phyloP scores from a whole-genome alignment of 2,329 filamentous ascomycete genomes.

The Penicillium sp. region DNA sequence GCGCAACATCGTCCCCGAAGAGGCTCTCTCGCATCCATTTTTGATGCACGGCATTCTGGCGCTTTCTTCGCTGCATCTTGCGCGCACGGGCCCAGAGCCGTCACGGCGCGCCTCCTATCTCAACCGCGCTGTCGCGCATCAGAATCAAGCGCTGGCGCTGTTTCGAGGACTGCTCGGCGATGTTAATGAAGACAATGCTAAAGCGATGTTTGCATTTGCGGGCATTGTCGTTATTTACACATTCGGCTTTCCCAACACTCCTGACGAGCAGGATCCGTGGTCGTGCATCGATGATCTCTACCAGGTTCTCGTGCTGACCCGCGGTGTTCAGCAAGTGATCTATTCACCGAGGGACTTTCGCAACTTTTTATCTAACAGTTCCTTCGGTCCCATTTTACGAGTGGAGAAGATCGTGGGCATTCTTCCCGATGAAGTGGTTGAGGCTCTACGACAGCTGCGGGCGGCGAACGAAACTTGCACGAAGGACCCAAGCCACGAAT shows the following conservation, averaged over 20 bases:
- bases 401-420: constrained; percentile 23
- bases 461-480: constrained; percentile 31
- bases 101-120: constrained; percentile 31
- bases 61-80: constrained; percentile 37
- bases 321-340: constrained; percentile 39
- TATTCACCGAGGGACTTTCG: constrained; percentile 23
- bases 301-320: constrained; percentile 35
- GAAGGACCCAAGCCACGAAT: constrained; percentile 25
- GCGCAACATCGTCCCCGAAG: constrained; percentile 34
- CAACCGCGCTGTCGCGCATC: constrained; percentile 38
- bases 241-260: constrained; percentile 37
- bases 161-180: constrained; percentile 38
- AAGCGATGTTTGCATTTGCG: constrained; percentile 44
- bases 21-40: constrained; percentile 37
- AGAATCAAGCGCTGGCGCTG: constrained; percentile 35
- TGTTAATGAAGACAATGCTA: constrained; percentile 39
- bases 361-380: constrained; percentile 25
- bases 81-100: constrained; percentile 30
- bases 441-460: constrained; percentile 24
- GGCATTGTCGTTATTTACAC: constrained; percentile 41
- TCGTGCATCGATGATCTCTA: constrained; percentile 35
- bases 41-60: constrained; percentile 42
- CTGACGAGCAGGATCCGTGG: constrained; percentile 29
- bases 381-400: constrained; percentile 32
- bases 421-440: constrained; percentile 23